Conservation (phyloP, 345 rosid species). For the Eucalyptus marginata region DNA sequence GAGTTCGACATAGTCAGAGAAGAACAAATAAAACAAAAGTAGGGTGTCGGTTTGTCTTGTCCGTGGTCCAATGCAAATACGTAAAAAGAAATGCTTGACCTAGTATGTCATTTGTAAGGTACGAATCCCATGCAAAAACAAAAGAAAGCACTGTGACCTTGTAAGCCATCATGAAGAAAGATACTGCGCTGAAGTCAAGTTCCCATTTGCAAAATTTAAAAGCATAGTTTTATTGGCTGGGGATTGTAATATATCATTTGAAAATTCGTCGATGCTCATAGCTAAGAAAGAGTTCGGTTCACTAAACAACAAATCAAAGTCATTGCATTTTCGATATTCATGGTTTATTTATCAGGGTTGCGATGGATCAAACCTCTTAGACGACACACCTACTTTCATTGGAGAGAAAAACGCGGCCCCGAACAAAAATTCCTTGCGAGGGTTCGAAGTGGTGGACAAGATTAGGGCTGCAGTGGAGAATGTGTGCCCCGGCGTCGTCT, state of each 20-base stretch:
- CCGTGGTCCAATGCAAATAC: background rate
- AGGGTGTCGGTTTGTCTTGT: background rate
- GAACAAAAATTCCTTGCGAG: constrained; percentile 24
- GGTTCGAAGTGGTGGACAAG: constrained; percentile 28
- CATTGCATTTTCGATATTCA: background rate
- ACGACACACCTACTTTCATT: constrained; percentile 24
- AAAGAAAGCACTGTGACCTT: background rate
- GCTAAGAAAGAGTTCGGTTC: background rate
- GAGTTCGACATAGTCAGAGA: background rate
- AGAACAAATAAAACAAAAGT: background rate
- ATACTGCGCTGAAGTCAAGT: background rate
- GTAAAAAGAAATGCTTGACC: background rate
- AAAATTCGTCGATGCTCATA: background rate
- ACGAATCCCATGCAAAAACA: background rate
- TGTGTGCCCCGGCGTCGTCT: constrained; percentile 37
- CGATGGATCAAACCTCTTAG: constrained; percentile 39
- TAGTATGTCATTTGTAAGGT: background rate
- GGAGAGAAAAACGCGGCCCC: constrained; percentile 49
- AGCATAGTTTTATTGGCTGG: background rate
- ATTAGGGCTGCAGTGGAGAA: constrained; percentile 33
- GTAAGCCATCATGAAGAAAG: background rate
- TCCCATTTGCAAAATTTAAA: background rate
- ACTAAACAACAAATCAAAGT: background rate
- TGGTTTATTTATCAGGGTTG: constrained; percentile 23
- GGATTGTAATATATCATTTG: background rate